These are phyloP conservation scores for Cutaneotrichosporon mucoides DNA, from an alignment of 1,284 basidiomycete species.

Conservation along the genomic window DNA sequence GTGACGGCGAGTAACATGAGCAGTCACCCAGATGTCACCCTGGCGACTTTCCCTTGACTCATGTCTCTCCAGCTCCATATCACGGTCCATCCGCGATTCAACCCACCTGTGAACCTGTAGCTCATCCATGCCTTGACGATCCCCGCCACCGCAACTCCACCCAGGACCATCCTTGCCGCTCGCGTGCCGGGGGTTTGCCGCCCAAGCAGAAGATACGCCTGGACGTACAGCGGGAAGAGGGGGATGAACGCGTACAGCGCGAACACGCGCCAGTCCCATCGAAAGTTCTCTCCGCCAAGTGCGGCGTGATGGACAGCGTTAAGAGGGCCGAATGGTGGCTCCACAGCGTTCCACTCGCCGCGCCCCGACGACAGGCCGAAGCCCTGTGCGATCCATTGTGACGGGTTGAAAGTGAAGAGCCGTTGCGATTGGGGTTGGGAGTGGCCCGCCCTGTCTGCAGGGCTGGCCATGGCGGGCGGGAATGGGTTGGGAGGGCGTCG, in stretches of 20 bases:
- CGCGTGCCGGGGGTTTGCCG: conserved; percentile 20
- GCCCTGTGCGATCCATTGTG: background rate
- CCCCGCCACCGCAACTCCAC: conserved; percentile 20
- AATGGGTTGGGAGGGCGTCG: background rate
- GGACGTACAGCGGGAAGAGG: conserved; percentile 20
- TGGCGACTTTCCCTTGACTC: no score
- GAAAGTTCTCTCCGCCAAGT: background rate
- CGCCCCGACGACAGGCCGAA: background rate
- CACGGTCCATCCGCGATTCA: no score
- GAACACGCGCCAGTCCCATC: background rate
- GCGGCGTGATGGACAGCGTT: background rate
- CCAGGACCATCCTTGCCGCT: conserved; percentile 20
- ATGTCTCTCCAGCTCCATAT: no score
- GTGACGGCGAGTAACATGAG: no score
- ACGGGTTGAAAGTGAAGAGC: background rate
- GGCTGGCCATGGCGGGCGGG: background rate
- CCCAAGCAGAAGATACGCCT: conserved; percentile 30
- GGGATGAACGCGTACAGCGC: conserved; percentile 6
- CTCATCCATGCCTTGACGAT: conserved; percentile 18
- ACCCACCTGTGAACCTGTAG: conserved; percentile 34
- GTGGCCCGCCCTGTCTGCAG: background rate
- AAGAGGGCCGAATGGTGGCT: conserved; percentile 7
- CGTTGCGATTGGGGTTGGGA: background rate
- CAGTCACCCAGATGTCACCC: no score
- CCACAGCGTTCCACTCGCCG: background rate